Conservation (phyloP, 31 red algal species). For the Bonnemaisonia californica region DNA sequence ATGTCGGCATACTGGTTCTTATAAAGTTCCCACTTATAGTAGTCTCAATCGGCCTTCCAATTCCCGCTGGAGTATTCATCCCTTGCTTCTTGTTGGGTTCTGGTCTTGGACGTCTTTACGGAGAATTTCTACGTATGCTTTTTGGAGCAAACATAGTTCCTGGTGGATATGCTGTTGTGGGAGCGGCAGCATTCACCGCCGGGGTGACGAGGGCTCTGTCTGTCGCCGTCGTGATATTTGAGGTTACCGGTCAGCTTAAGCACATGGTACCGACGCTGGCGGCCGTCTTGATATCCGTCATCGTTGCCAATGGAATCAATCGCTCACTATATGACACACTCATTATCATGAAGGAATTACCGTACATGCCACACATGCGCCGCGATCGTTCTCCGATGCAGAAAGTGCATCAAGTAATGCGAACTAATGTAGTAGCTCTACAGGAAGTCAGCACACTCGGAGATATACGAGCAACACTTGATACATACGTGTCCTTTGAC, state of each 20-base stretch:
- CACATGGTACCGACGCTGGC: constrained; percentile 94
- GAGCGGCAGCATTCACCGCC: constrained; percentile 95
- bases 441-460: constrained; percentile 46
- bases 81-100: constrained; percentile 95
- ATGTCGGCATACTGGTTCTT: constrained; percentile 77
- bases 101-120: constrained; percentile 91
- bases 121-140: constrained; percentile 81
- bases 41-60: constrained; percentile 89
- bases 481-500: constrained; percentile 67
- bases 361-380: constrained; percentile 99
- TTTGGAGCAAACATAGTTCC: constrained; percentile 89
- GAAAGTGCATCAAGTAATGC: constrained; percentile 88
- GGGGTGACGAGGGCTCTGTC: constrained; percentile 97
- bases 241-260: constrained; percentile 95
- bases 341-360: constrained; percentile 95
- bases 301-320: constrained; percentile 93
- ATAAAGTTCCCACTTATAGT: constrained; percentile 98
- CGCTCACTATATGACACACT: constrained; percentile 95
- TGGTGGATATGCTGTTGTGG: constrained; percentile 97
- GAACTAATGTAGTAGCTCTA: constrained; percentile 71
- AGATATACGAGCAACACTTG: constrained; percentile 68
- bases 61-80: constrained; percentile 97
- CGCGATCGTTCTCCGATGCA: constrained; percentile 76
- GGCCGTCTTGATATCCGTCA: constrained; percentile 87
- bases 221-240: constrained; percentile 97